Evolutionary conservation across 1,139 yeast species (phyloP).

Genomic region (Saccharomyces hybrid): DNA sequence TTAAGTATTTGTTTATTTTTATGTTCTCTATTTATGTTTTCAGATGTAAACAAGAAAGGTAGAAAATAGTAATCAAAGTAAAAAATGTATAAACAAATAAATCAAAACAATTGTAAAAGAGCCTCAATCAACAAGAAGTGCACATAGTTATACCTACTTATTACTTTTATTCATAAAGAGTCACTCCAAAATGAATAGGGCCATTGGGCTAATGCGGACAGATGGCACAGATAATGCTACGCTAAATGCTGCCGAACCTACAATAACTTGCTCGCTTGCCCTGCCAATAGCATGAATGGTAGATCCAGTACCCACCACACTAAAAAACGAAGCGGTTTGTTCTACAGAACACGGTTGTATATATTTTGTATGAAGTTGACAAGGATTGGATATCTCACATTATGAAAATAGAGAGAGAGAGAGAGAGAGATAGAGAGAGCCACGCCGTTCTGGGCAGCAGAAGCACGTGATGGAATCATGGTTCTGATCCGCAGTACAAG

Average conservation of each 20-base stretch:
- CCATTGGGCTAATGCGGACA: not conserved
- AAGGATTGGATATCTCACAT: not conserved
- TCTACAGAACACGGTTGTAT: not conserved
- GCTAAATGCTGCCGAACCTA: not conserved
- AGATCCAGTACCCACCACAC: not conserved
- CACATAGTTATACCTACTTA: slow-evolving; percentile 48
- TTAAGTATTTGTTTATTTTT: not conserved
- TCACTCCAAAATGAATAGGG: slow-evolving; percentile 37
- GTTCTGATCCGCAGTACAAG: not conserved
- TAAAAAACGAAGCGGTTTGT: not conserved
- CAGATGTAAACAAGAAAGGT: too few relatives aligned
- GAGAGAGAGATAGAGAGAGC: not conserved
- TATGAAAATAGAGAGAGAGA: not conserved
- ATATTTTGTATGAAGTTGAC: not conserved
- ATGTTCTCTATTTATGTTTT: not conserved
- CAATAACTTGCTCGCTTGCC: not conserved
- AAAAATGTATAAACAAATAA: too few relatives aligned
- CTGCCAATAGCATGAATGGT: not conserved
- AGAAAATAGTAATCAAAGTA: not conserved
- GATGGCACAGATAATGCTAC: not conserved
- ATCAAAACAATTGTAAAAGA: slow-evolving; percentile 35
- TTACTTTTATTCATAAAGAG: slow-evolving; percentile 40
- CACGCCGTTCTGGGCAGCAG: not conserved
- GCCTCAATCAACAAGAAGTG: slow-evolving; percentile 16
- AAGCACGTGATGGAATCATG: not conserved